A percentile compares a stretch with the other conserved stretches of the same genome.
These are phyloP conservation scores for Trametopsis cervina DNA, from an alignment of 768 basidiomycete genomes.

Conservation along the genomic window DNA sequence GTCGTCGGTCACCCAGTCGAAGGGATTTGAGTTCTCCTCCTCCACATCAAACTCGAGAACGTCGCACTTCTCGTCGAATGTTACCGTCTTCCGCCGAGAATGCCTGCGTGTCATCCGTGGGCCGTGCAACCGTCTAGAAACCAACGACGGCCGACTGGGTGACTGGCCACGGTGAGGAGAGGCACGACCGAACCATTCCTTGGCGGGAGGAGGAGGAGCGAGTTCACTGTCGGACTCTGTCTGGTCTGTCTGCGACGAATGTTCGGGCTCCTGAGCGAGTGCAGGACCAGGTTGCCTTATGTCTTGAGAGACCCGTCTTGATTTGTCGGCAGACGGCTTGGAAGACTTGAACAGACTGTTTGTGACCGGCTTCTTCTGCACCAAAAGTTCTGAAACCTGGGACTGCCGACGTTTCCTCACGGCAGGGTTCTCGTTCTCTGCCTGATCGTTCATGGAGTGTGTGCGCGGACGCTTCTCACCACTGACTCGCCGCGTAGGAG, in stretches of 20 bases:
- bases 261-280: slow-evolving; percentile 20
- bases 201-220: slow-evolving; percentile 23
- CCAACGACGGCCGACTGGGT: slow-evolving; percentile 60
- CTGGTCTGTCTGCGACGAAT: slow-evolving; percentile 7
- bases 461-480: slow-evolving; percentile 77
- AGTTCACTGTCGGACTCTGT: slow-evolving; percentile 8
- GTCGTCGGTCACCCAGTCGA: slow-evolving; percentile 32
- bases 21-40: slow-evolving; percentile 39
- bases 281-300: slow-evolving; percentile 23
- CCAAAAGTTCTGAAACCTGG: slow-evolving; percentile 63
- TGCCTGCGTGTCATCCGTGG: slow-evolving; percentile 52
- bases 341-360: slow-evolving; percentile 73
- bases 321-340: slow-evolving; percentile 13
- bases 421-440: slow-evolving; percentile 67
- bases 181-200: slow-evolving; percentile 8
- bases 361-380: slow-evolving; percentile 70
- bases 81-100: slow-evolving; percentile 59
- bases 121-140: slow-evolving; percentile 68
- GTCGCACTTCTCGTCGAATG: slow-evolving; percentile 73
- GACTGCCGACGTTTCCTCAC: slow-evolving; percentile 71
- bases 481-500: slow-evolving; percentile 49
- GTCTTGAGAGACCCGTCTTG: slow-evolving; percentile 11
- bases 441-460: slow-evolving; percentile 61
- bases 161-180: slow-evolving; percentile 30
- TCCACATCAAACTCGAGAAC: slow-evolving; percentile 75